Percentiles rank a stretch among this genome's conserved stretches.
phyloP scores from a whole-genome alignment of 805 yeast genomes.

The Saccharomyces paradoxus region DNA sequence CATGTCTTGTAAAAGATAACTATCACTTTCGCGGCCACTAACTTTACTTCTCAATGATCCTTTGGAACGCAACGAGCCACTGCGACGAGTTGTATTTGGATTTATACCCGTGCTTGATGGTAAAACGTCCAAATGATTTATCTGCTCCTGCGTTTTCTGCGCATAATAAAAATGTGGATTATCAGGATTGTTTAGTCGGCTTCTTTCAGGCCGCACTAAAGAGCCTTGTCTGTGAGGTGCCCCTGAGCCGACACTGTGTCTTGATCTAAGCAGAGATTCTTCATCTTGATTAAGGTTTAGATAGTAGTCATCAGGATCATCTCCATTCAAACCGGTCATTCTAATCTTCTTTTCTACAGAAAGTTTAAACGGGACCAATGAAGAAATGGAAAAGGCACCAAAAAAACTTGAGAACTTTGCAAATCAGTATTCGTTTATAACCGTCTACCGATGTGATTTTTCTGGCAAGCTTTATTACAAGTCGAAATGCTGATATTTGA shows the following conservation, averaged over 20 bases:
- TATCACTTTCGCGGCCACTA: background rate
- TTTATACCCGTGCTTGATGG: conserved; percentile 71
- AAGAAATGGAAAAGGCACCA: background rate
- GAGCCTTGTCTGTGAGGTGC: conserved; percentile 39
- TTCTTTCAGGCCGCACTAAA: conserved; percentile 78
- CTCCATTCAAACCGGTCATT: conserved; percentile 11
- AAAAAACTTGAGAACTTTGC: background rate
- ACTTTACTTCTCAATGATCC: background rate
- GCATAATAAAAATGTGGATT: conserved; percentile 75
- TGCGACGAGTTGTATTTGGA: conserved; percentile 32
- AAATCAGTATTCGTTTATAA: background rate
- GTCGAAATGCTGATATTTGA: background rate
- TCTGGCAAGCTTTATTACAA: background rate
- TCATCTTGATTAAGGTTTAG: conserved; percentile 8
- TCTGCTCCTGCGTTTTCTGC: conserved; percentile 60
- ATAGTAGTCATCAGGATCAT: conserved; percentile 2
- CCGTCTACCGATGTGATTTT: background rate
- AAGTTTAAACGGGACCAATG: background rate
- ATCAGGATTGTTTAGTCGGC: conserved; percentile 49
- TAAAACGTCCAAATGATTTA: conserved; percentile 51
- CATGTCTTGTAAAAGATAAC: background rate
- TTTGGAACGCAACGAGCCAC: background rate
- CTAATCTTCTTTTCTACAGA: conserved; percentile 3
- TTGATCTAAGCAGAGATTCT: conserved; percentile 29
- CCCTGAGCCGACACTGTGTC: conserved; percentile 11